These are phyloP conservation scores for Fagus sylvatica DNA, from an alignment of 306 rosid genomes.

Conservation along the genomic window DNA sequence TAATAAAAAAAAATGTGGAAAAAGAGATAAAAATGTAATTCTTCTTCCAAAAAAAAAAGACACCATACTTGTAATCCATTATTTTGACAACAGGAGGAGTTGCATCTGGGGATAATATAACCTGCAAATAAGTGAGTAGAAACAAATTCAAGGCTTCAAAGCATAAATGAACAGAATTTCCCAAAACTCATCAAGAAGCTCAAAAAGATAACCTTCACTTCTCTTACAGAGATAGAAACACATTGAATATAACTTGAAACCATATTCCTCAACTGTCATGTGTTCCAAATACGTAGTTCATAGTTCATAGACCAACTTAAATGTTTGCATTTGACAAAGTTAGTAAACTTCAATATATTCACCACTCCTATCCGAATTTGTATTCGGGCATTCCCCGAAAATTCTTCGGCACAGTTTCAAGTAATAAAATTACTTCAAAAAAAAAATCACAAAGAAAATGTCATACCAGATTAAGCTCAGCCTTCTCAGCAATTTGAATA, in stretches of 20 bases:
- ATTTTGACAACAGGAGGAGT: conserved; percentile 96
- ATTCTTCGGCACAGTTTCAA: not conserved
- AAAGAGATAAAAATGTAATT: not conserved
- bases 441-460: not conserved
- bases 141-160: not conserved
- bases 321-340: not conserved
- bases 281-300: not conserved
- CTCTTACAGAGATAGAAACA: not conserved
- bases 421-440: not conserved
- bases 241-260: not conserved
- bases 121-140: conserved; percentile 48
- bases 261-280: not conserved
- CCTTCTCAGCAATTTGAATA: conserved; percentile 70
- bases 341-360: not conserved
- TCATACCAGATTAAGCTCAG: conserved; percentile 79
- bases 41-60: not conserved
- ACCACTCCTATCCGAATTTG: too few relatives aligned
- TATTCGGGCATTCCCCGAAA: not conserved
- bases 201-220: not conserved
- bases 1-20: not conserved
- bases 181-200: conserved; percentile 1
- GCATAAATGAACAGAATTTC: not conserved
- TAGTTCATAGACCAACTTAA: not conserved
- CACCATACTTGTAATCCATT: conserved; percentile 81
- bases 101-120: conserved; percentile 85